Evolutionary conservation across 768 basidiomycete genomes (phyloP).

Genomic region (Lentinula detonsa): DNA sequence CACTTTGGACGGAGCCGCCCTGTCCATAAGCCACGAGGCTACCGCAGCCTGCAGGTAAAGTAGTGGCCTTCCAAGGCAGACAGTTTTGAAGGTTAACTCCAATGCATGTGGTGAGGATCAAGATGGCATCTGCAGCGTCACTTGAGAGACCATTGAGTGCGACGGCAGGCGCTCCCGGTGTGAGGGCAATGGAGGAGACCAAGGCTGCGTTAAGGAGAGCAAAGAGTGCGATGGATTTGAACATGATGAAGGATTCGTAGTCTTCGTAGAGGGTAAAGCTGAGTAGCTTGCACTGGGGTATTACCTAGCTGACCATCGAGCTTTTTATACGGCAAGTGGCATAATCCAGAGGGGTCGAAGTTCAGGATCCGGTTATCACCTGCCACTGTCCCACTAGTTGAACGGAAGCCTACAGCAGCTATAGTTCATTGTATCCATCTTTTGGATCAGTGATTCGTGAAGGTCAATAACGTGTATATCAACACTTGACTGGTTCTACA

Average conservation of each 20-base stretch:
- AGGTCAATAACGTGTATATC: not conserved
- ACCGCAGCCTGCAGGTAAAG: conserved; percentile 12
- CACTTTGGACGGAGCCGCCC: conserved; percentile 7
- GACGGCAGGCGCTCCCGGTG: not conserved
- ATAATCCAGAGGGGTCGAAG: not conserved
- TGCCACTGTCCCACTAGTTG: not conserved
- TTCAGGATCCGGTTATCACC: not conserved
- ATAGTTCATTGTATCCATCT: not conserved
- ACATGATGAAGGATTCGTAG: conserved; percentile 2
- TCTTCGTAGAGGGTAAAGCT: not conserved
- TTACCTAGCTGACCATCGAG: not conserved
- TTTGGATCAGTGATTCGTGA: not conserved
- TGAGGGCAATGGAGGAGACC: conserved; percentile 5
- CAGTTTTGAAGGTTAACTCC: conserved; percentile 8
- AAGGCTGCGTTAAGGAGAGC: conserved; percentile 9
- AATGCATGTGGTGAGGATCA: conserved; percentile 9
- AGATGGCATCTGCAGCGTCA: not conserved
- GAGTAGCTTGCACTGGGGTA: not conserved
- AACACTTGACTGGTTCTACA: not conserved
- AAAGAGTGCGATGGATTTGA: conserved; percentile 11
- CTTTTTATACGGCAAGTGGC: not conserved
- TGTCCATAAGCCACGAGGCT: conserved; percentile 9
- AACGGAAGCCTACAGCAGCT: not conserved
- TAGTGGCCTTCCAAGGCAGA: conserved; percentile 9
- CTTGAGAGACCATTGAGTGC: not conserved